These are phyloP conservation scores for Sparassis latifolia DNA, from an alignment of 1,284 basidiomycete genomes.

Conservation along the genomic window DNA sequence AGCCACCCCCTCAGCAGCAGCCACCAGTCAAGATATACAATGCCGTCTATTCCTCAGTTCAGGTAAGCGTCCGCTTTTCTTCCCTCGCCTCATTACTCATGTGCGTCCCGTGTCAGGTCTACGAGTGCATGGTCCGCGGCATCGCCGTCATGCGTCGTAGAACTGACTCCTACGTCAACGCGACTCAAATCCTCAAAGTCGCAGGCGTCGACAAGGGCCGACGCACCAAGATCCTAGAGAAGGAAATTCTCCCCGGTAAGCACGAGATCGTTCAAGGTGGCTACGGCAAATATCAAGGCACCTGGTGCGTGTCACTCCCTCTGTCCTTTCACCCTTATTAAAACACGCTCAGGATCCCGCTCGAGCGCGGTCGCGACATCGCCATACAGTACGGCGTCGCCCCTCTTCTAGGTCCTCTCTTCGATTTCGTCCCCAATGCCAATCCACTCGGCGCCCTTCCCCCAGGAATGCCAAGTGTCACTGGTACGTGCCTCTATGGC, in stretches of 20 bases:
- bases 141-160: conserved; percentile 98
- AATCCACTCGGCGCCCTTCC: conserved; percentile 57
- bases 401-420: conserved; percentile 78
- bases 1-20: conserved; percentile 31
- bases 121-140: conserved; percentile 95
- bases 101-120: conserved; percentile 59
- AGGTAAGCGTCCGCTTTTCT: conserved; percentile 38
- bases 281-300: conserved; percentile 99
- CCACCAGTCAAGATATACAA: conserved; percentile 81
- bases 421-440: conserved; percentile 85
- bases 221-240: conserved; percentile 96
- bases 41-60: conserved; percentile 82
- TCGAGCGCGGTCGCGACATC: conserved; percentile 85
- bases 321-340: conserved; percentile 3
- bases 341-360: conserved; percentile 70
- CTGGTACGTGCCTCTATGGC: conserved; percentile 27
- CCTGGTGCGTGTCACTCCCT: conserved; percentile 60
- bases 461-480: conserved; percentile 30
- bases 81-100: conserved; percentile 4
- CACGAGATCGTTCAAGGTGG: conserved; percentile 99
- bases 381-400: conserved; percentile 88
- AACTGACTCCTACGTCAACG: conserved; percentile 93
- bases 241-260: conserved; percentile 92
- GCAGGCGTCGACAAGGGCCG: conserved; percentile 97
- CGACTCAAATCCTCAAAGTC: conserved; percentile 98